Evolutionary conservation across 2,329 filamentous ascomycete genomes (phyloP).

Genomic region (Trichophyton mentagrophytes): DNA sequence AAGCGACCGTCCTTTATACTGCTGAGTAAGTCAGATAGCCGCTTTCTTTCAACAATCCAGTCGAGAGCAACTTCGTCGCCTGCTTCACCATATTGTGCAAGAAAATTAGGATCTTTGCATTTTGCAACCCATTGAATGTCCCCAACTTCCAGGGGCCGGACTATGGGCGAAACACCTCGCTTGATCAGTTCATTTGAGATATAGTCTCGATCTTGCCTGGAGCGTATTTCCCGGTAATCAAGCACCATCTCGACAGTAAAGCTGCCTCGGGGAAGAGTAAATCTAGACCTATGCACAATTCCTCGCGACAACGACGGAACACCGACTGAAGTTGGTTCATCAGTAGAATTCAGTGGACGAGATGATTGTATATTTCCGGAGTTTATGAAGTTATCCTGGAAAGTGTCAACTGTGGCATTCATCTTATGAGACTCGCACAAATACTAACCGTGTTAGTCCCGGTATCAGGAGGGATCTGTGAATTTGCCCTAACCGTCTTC

Average conservation of each 20-base stretch:
- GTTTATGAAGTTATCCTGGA: neutral
- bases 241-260: slow-evolving; percentile 63
- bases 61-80: slow-evolving; percentile 60
- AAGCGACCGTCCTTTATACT: slow-evolving; percentile 76
- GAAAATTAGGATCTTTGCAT: slow-evolving; percentile 46
- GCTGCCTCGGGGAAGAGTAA: slow-evolving; percentile 48
- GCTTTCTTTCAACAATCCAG: slow-evolving; percentile 69
- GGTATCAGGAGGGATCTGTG: neutral
- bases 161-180: slow-evolving; percentile 51
- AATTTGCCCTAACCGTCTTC: neutral
- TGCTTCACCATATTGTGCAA: slow-evolving; percentile 43
- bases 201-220: slow-evolving; percentile 62
- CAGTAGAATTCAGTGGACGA: neutral
- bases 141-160: slow-evolving; percentile 57
- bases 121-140: slow-evolving; percentile 72
- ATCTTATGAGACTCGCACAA: neutral
- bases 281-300: slow-evolving; percentile 31
- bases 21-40: slow-evolving; percentile 63
- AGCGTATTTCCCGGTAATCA: slow-evolving; percentile 61
- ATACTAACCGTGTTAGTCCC: neutral
- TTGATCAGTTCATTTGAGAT: slow-evolving; percentile 59
- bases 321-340: neutral
- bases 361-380: neutral
- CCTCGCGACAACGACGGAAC: neutral
- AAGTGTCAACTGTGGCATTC: neutral